Percentiles rank a stretch among this genome's conserved stretches.
phyloP scores from a whole-genome alignment of 2,329 filamentous ascomycete species.

The Nemania abortiva region DNA sequence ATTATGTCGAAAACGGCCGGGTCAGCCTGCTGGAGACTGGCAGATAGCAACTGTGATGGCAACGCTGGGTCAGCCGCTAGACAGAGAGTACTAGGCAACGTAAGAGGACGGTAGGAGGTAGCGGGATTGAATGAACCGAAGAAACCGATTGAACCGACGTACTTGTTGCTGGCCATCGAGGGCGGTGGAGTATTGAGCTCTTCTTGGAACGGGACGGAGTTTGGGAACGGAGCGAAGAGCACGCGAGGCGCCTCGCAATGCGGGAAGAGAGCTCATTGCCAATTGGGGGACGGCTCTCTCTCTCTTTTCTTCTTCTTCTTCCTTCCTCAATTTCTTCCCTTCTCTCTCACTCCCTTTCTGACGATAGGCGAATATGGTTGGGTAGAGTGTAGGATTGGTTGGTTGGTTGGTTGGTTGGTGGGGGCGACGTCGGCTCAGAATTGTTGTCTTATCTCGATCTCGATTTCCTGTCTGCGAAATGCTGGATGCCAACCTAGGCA shows the following conservation, averaged over 20 bases:
- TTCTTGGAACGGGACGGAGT: constrained; percentile 48
- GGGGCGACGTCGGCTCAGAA: no score
- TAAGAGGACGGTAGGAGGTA: background rate
- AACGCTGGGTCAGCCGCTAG: constrained; percentile 33
- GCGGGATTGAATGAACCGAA: background rate
- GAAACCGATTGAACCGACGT: constrained; percentile 35
- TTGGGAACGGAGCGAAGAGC: constrained; percentile 55
- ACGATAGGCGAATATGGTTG: no score
- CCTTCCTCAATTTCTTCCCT: no score
- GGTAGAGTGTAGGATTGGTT: no score
- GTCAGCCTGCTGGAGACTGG: constrained; percentile 85
- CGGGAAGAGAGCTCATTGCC: constrained; percentile 60
- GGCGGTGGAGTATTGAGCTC: constrained; percentile 60
- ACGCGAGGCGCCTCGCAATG: constrained; percentile 63
- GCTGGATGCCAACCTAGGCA: no score
- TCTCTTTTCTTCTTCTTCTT: background rate
- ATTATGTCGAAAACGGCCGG: constrained; percentile 89
- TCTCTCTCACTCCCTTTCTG: background rate
- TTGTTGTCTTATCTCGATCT: no score
- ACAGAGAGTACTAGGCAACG: background rate
- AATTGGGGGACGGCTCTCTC: constrained; percentile 3
- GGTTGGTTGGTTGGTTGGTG: no score
- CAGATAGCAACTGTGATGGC: constrained; percentile 75
- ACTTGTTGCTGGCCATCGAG: constrained; percentile 72
- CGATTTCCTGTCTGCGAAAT: no score